phyloP scores from a whole-genome alignment of 805 yeast genomes.

The Ogataea philodendri region DNA sequence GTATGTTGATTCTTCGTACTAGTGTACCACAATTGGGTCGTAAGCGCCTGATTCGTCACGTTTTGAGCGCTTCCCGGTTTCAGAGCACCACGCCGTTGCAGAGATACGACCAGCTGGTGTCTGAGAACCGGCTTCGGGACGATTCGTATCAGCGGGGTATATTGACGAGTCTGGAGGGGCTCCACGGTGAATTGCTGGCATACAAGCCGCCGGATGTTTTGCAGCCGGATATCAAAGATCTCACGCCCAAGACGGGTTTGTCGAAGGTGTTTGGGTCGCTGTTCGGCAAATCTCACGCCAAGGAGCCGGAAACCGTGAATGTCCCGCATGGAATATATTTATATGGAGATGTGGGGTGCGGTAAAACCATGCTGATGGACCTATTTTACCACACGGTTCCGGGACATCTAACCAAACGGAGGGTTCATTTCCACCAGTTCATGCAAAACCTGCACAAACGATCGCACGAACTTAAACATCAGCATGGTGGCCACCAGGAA shows the following conservation, averaged over 20 bases:
- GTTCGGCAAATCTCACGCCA: conserved; percentile 21
- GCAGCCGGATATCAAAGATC: conserved; percentile 49
- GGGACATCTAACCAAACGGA: conserved; percentile 63
- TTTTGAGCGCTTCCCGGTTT: conserved; percentile 3
- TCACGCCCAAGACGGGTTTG: conserved; percentile 51
- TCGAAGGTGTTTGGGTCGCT: conserved; percentile 34
- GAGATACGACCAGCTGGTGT: conserved; percentile 30
- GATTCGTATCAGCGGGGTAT: conserved; percentile 82
- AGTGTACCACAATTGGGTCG: neutral
- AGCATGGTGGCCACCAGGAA: conserved; percentile 63
- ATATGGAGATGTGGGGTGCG: conserved; percentile 98
- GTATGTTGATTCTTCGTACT: conserved; percentile 3
- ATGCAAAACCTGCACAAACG: conserved; percentile 93
- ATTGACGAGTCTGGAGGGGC: conserved; percentile 54
- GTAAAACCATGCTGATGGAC: conserved; percentile 98
- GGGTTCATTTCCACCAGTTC: conserved; percentile 94
- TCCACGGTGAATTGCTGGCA: conserved; percentile 51
- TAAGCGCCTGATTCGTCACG: neutral
- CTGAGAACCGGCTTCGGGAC: conserved; percentile 51
- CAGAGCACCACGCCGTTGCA: conserved; percentile 30
- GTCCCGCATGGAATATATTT: conserved; percentile 84
- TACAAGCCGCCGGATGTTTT: conserved; percentile 64
- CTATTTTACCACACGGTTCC: conserved; percentile 87
- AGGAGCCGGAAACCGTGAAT: conserved; percentile 13
- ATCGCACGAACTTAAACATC: conserved; percentile 66